Percentiles rank a stretch among this genome's conserved stretches.
phyloP scores from a whole-genome alignment of 352 stramenopile species.

The Phytophthora pseudosyringae region DNA sequence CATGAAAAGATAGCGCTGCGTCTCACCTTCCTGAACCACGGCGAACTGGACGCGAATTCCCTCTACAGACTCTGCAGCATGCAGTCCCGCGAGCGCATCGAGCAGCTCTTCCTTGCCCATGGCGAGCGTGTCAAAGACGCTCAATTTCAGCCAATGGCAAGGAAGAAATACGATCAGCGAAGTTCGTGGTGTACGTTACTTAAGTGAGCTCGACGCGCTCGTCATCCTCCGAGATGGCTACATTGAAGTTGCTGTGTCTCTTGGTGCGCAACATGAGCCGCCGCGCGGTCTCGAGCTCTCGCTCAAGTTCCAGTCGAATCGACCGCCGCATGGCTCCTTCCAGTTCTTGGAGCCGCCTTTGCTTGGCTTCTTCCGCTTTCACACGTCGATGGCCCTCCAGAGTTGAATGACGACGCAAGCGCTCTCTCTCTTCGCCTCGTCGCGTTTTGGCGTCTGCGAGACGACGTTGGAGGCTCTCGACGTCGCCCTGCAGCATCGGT shows the following conservation, averaged over 20 bases:
- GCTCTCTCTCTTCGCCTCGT: constrained; percentile 47
- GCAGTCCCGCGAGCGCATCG: constrained; percentile 48
- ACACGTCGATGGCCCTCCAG: constrained; percentile 50
- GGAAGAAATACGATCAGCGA: background rate
- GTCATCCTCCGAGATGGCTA: constrained; percentile 28
- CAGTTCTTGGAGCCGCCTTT: constrained; percentile 45
- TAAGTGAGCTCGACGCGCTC: constrained; percentile 35
- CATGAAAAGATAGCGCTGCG: background rate
- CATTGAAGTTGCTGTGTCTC: constrained; percentile 24
- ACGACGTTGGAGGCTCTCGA: constrained; percentile 40
- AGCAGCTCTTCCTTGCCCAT: constrained; percentile 62
- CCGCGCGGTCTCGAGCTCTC: constrained; percentile 58
- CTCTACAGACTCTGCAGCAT: constrained; percentile 24
- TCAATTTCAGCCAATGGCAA: constrained; percentile 30
- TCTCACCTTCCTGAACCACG: constrained; percentile 40
- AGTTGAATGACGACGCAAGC: constrained; percentile 51
- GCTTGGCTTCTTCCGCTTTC: constrained; percentile 55
- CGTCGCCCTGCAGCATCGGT: constrained; percentile 24
- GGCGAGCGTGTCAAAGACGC: background rate
- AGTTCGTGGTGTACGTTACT: background rate
- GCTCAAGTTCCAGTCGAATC: constrained; percentile 72
- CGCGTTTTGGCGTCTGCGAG: constrained; percentile 35
- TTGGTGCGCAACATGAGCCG: constrained; percentile 48
- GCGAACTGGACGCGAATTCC: constrained; percentile 22
- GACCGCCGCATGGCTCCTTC: constrained; percentile 53